Percentiles rank a stretch among this genome's conserved stretches.
Conservation (phyloP, 2,329 filamentous ascomycete genomes). For the Alternaria triticimaculans region DNA sequence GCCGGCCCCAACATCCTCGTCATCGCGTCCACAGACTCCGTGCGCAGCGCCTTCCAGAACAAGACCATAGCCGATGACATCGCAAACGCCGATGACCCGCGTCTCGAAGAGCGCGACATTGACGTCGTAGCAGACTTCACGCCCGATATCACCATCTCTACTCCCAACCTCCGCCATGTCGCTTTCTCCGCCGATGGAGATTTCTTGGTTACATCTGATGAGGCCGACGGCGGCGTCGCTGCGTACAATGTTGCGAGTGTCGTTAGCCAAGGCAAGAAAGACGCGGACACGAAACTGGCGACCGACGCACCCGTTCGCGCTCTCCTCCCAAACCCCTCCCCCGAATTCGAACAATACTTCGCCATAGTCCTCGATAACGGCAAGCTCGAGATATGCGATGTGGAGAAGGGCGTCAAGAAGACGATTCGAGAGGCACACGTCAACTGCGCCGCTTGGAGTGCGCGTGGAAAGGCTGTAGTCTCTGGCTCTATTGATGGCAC, state of each 20-base stretch:
- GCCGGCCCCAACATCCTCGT: slow-evolving; percentile 82
- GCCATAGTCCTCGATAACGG: slow-evolving; percentile 82
- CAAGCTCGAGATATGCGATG: slow-evolving; percentile 81
- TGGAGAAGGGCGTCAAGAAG: slow-evolving; percentile 63
- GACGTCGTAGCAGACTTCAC: slow-evolving; percentile 74
- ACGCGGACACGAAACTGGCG: slow-evolving; percentile 74
- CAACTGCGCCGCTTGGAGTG: slow-evolving; percentile 89
- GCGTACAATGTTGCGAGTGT: slow-evolving; percentile 76
- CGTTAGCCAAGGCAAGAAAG: slow-evolving; percentile 66
- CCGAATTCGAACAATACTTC: slow-evolving; percentile 74
- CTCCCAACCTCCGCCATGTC: slow-evolving; percentile 84
- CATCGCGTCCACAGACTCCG: slow-evolving; percentile 76
- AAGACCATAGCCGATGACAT: slow-evolving; percentile 45
- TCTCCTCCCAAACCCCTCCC: slow-evolving; percentile 79
- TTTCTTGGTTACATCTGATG: slow-evolving; percentile 81
- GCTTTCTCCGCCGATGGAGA: slow-evolving; percentile 90
- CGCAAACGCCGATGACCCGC: slow-evolving; percentile 7
- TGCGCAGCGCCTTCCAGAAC: slow-evolving; percentile 74
- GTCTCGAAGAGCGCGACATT: slow-evolving; percentile 51
- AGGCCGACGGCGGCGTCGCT: slow-evolving; percentile 79
- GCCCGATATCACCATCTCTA: slow-evolving; percentile 74
- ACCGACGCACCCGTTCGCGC: slow-evolving; percentile 78
- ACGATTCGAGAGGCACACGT: slow-evolving; percentile 75
- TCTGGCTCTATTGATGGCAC: slow-evolving; percentile 84
- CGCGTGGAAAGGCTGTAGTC: slow-evolving; percentile 88